Conservation (phyloP, 169 alveolate genomes). For the Eimeria maxima region DNA sequence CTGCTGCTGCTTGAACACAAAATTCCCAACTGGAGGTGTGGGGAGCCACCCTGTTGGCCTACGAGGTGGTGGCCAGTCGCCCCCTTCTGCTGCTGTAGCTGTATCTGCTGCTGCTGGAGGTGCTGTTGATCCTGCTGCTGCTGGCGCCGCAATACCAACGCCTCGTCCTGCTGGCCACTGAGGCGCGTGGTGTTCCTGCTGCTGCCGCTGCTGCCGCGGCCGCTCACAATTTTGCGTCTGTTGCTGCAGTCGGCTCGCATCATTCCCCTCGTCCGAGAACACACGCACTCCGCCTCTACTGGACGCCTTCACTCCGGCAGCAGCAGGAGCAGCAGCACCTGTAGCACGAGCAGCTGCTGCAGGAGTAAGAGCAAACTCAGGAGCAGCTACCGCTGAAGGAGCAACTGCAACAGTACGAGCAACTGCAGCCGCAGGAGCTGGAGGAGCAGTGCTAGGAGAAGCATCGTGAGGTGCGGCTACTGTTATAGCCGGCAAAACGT, state of each 20-base stretch:
- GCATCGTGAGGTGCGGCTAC: neutral
- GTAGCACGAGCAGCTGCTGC: neutral
- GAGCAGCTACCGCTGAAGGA: neutral
- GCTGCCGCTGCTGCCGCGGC: constrained; percentile 25
- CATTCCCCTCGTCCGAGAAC: neutral
- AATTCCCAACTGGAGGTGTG: neutral
- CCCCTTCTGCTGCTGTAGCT: neutral
- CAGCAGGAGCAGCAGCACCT: neutral
- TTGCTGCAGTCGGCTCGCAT: neutral
- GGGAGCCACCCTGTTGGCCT: constrained; percentile 21
- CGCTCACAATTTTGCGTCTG: neutral
- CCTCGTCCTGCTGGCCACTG: constrained; percentile 26
- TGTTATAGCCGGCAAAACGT: neutral
- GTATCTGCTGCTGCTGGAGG: constrained; percentile 24
- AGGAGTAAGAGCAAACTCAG: neutral
- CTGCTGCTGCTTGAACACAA: constrained; percentile 34
- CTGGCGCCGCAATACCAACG: neutral
- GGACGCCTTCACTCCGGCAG: neutral
- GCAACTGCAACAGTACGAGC: neutral
- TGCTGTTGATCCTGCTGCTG: constrained; percentile 18
- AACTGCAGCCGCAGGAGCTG: neutral
- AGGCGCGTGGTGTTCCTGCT: constrained; percentile 29
- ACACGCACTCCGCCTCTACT: neutral
- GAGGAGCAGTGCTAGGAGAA: neutral
- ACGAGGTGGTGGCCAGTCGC: constrained; percentile 48